Conservation (phyloP, 2,329 filamentous ascomycete genomes). For the Canariomyces notabilis region DNA sequence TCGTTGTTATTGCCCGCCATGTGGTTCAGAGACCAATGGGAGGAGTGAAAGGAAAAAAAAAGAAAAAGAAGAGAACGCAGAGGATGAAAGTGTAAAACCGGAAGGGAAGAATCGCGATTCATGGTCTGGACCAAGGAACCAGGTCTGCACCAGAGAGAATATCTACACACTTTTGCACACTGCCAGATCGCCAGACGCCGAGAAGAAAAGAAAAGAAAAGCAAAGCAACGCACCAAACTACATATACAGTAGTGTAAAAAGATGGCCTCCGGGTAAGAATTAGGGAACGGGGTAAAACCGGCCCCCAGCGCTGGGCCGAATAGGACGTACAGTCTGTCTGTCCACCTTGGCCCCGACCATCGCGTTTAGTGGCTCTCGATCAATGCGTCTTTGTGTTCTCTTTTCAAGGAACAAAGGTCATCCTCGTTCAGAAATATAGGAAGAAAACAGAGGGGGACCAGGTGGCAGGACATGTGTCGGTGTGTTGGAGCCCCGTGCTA, state of each 20-base stretch:
- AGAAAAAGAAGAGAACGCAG: background rate
- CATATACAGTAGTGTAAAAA: slow-evolving; percentile 5
- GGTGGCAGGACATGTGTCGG: background rate
- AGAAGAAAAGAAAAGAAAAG: background rate
- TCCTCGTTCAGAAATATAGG: no score
- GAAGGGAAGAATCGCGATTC: no score
- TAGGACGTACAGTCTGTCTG: background rate
- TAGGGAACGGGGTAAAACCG: background rate
- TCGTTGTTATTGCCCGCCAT: background rate
- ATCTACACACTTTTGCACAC: background rate
- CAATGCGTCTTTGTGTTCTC: no score
- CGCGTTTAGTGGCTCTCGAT: no score
- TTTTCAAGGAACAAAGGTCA: no score
- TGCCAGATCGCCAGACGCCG: background rate
- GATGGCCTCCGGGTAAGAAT: background rate
- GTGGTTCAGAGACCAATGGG: background rate
- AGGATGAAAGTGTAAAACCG: no score
- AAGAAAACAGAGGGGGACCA: no score
- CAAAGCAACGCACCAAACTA: background rate
- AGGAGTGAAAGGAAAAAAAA: background rate
- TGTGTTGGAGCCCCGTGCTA: no score
- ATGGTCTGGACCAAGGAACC: background rate
- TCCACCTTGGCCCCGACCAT: no score
- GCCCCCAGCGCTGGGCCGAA: no score
- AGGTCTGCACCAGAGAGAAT: background rate